These are phyloP conservation scores for Sordariomycetes sp. DNA, from an alignment of 2,329 filamentous ascomycete species.

Conservation along the genomic window DNA sequence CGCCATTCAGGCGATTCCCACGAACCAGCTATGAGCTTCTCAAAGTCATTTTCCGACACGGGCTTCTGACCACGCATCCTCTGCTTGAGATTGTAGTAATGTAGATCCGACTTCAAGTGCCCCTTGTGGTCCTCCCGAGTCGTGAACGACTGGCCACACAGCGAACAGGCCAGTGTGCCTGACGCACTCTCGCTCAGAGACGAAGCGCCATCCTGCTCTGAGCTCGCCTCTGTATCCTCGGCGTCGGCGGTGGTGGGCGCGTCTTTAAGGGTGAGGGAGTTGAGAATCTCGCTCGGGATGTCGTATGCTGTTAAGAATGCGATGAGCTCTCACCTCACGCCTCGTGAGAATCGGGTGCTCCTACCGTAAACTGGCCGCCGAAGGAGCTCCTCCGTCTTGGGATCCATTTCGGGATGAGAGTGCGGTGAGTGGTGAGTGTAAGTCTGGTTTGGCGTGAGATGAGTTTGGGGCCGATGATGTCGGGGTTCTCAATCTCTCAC, in stretches of 20 bases:
- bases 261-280: slow-evolving; percentile 1
- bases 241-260: neutral
- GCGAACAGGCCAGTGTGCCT: slow-evolving; percentile 62
- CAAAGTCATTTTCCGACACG: slow-evolving; percentile 73
- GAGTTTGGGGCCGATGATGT: neutral
- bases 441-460: neutral
- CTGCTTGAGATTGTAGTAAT: slow-evolving; percentile 90
- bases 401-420: neutral
- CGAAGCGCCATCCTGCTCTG: neutral
- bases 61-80: slow-evolving; percentile 62
- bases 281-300: slow-evolving; percentile 2
- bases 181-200: slow-evolving; percentile 26
- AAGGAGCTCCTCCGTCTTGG: slow-evolving; percentile 1
- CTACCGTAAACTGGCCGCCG: slow-evolving; percentile 4
- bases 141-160: slow-evolving; percentile 62
- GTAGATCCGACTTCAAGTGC: slow-evolving; percentile 81
- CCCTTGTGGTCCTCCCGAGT: slow-evolving; percentile 69
- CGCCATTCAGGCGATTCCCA: neutral
- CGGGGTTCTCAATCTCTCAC: neutral
- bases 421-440: neutral
- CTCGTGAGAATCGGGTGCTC: neutral
- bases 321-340: neutral
- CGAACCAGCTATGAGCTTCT: slow-evolving; percentile 55
- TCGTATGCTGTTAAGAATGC: slow-evolving; percentile 1
- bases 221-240: neutral